Evolutionary conservation across 352 stramenopile genomes (phyloP).

Genomic region (Pythium aphanidermatum): DNA sequence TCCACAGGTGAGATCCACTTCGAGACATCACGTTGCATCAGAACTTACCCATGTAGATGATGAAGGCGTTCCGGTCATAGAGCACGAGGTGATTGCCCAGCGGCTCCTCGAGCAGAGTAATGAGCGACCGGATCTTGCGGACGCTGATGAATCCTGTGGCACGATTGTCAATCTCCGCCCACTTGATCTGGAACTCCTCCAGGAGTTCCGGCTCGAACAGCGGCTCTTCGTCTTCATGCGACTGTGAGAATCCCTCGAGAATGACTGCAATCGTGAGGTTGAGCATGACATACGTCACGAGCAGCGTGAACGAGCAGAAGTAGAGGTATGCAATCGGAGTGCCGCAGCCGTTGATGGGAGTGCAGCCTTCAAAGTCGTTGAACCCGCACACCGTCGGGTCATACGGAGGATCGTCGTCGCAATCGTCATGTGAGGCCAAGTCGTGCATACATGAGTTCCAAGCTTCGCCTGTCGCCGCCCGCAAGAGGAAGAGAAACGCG

Average conservation of each 20-base stretch:
- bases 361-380: conserved; percentile 53
- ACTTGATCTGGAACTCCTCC: conserved; percentile 85
- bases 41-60: conserved; percentile 53
- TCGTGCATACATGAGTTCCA: conserved; percentile 94
- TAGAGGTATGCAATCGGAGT: conserved; percentile 57
- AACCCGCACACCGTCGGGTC: conserved; percentile 70
- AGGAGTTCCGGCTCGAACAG: conserved; percentile 85
- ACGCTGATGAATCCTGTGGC: conserved; percentile 81
- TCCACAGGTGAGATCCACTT: neutral
- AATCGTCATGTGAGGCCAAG: conserved; percentile 37
- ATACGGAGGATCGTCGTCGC: conserved; percentile 60
- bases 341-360: conserved; percentile 74
- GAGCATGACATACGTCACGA: conserved; percentile 92
- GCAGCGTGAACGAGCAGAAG: conserved; percentile 85
- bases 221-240: conserved; percentile 82
- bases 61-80: conserved; percentile 37
- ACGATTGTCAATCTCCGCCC: conserved; percentile 84
- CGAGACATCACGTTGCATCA: neutral
- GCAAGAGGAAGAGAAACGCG: conserved; percentile 87
- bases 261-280: conserved; percentile 94
- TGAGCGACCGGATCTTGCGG: conserved; percentile 62
- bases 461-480: conserved; percentile 89
- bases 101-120: conserved; percentile 69
- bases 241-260: conserved; percentile 87
- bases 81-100: conserved; percentile 54